A percentile compares a stretch with the other conserved stretches of the same genome.
Evolutionary conservation across 768 basidiomycete species (phyloP).

Genomic region (Phanerochaete carnosa): DNA sequence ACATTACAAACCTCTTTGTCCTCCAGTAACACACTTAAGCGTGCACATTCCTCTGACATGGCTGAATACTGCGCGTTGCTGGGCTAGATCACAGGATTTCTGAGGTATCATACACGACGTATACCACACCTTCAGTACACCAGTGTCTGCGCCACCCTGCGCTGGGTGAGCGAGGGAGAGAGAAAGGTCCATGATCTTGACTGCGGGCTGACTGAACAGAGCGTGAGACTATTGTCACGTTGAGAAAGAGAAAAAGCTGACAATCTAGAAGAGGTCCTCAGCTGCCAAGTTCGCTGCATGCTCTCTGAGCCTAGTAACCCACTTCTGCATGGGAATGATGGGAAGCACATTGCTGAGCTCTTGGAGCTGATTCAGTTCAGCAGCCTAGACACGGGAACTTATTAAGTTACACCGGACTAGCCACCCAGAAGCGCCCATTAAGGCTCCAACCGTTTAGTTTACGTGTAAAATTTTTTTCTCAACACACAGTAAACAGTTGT

Average conservation of each 20-base stretch:
- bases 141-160: background rate
- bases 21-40: slow-evolving; percentile 11
- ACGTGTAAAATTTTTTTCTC: too few species aligned
- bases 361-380: too few species aligned
- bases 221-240: background rate
- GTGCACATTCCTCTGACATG: slow-evolving; percentile 1
- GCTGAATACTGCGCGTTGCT: background rate
- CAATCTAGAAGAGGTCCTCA: background rate
- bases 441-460: too few species aligned
- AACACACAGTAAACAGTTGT: too few species aligned
- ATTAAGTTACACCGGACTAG: too few species aligned
- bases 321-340: too few species aligned
- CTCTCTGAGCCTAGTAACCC: too few species aligned
- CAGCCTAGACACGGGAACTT: too few species aligned
- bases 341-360: background rate
- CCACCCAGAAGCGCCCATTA: too few species aligned
- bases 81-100: background rate
- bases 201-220: background rate
- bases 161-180: background rate
- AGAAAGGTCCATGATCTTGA: slow-evolving; percentile 8
- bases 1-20: too few species aligned
- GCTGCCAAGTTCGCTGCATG: background rate
- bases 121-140: background rate
- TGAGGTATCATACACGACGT: background rate
- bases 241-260: background rate